Conservation (phyloP, 805 yeast species). For the Hanseniaspora mollemarum region DNA sequence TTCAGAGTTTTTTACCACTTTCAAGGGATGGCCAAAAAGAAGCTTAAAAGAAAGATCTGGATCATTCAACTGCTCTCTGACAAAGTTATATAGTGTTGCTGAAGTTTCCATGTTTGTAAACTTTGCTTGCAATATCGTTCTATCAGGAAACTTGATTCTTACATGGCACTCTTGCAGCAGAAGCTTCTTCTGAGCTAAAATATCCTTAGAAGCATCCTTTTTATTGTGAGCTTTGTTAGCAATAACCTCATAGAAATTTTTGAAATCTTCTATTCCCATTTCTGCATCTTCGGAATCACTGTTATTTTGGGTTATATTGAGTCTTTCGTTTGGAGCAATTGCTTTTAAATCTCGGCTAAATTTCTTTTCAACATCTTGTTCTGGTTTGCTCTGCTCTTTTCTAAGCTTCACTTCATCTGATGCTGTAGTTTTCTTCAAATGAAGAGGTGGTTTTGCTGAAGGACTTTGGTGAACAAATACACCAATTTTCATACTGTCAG, state of each 20-base stretch:
- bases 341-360: not conserved
- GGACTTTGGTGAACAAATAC: not conserved
- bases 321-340: conserved; percentile 5
- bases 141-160: conserved; percentile 50
- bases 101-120: conserved; percentile 37
- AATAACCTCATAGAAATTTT: conserved; percentile 36
- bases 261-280: conserved; percentile 43
- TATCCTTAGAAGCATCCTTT: conserved; percentile 14
- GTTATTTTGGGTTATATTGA: conserved; percentile 13
- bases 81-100: conserved; percentile 25
- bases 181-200: conserved; percentile 20
- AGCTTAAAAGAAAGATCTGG: conserved; percentile 31
- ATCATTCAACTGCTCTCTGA: conserved; percentile 26
- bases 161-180: conserved; percentile 31
- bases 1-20: conserved; percentile 26
- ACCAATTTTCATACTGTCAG: conserved; percentile 8
- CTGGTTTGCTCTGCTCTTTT: not conserved
- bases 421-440: not conserved
- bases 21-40: conserved; percentile 40
- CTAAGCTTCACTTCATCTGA: not conserved
- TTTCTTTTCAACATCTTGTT: not conserved
- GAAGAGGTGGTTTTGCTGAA: not conserved
- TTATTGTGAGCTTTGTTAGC: conserved; percentile 25
- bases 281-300: conserved; percentile 35
- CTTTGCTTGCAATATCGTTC: conserved; percentile 39